A percentile compares a stretch with the other conserved stretches of the same genome.
phyloP scores from a whole-genome alignment of 2,329 filamentous ascomycete species.

The Tolypocladium amazonense region DNA sequence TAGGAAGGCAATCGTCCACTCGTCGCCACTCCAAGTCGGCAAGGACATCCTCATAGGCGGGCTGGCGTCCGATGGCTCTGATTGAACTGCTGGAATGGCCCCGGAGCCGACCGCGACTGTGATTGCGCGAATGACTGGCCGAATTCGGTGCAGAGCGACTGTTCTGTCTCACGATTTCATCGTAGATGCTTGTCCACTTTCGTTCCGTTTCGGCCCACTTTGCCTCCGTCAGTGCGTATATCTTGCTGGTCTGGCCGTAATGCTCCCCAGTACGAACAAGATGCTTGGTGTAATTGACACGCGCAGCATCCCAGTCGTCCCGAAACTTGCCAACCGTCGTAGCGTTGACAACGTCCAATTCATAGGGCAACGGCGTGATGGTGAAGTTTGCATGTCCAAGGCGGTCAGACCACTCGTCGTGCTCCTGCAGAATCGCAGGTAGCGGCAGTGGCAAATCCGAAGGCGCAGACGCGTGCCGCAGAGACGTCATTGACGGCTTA shows the following conservation, averaged over 20 bases:
- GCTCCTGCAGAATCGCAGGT: slow-evolving; percentile 54
- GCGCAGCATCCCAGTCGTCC: slow-evolving; percentile 72
- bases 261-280: slow-evolving; percentile 81
- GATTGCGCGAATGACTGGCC: slow-evolving; percentile 21
- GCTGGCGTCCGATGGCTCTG: slow-evolving; percentile 20
- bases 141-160: slow-evolving; percentile 16
- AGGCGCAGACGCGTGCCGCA: slow-evolving; percentile 53
- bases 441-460: slow-evolving; percentile 45
- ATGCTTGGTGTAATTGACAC: slow-evolving; percentile 81
- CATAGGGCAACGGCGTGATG: slow-evolving; percentile 73
- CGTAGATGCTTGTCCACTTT: slow-evolving; percentile 62
- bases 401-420: slow-evolving; percentile 74
- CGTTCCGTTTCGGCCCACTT: slow-evolving; percentile 80
- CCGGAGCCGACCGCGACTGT: slow-evolving; percentile 27
- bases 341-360: slow-evolving; percentile 50
- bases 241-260: slow-evolving; percentile 82
- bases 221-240: slow-evolving; percentile 71
- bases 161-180: slow-evolving; percentile 48
- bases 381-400: slow-evolving; percentile 92
- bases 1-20: slow-evolving; percentile 46
- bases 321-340: slow-evolving; percentile 52
- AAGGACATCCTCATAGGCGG: slow-evolving; percentile 25
- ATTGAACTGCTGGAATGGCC: slow-evolving; percentile 29
- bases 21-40: slow-evolving; percentile 31
- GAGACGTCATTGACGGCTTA: slow-evolving; percentile 67